Evolutionary conservation across 2,329 filamentous ascomycete species (phyloP).

Genomic region (Coccinonectria pachysandricola): DNA sequence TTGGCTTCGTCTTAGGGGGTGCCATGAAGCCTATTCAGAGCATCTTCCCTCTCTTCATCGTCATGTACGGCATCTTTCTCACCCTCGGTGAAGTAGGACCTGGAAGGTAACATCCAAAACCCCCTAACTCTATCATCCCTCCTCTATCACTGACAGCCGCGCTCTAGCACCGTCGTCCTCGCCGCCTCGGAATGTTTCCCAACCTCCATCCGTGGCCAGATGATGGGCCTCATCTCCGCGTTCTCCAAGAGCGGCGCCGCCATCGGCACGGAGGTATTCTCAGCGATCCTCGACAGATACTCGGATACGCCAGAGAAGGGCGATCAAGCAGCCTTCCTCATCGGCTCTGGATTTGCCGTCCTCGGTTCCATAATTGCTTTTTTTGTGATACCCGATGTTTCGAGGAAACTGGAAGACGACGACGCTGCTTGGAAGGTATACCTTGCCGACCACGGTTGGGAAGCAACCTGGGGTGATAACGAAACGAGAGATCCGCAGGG

Average conservation of each 20-base stretch:
- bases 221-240: slow-evolving; percentile 36
- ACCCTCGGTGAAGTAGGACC: slow-evolving; percentile 40
- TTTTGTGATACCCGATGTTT: slow-evolving; percentile 18
- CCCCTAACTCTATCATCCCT: no score
- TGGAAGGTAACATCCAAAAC: slow-evolving; percentile 32
- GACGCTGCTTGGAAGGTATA: slow-evolving; percentile 22
- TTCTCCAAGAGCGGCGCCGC: slow-evolving; percentile 39
- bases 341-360: slow-evolving; percentile 38
- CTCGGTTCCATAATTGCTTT: slow-evolving; percentile 26
- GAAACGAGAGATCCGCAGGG: slow-evolving; percentile 17
- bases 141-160: no score
- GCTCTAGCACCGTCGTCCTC: slow-evolving; percentile 25
- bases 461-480: slow-evolving; percentile 19
- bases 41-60: slow-evolving; percentile 39
- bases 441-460: slow-evolving; percentile 18
- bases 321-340: slow-evolving; percentile 38
- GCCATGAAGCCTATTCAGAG: slow-evolving; percentile 33
- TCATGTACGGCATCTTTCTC: slow-evolving; percentile 40
- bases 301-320: slow-evolving; percentile 30
- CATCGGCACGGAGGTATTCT: slow-evolving; percentile 41
- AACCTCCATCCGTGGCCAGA: slow-evolving; percentile 38
- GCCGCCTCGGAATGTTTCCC: slow-evolving; percentile 38
- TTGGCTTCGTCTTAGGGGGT: slow-evolving; percentile 41
- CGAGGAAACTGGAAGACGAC: slow-evolving; percentile 17
- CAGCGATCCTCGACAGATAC: slow-evolving; percentile 36